A percentile compares a stretch with the other conserved stretches of the same genome.
Conservation (phyloP, 2,329 filamentous ascomycete species). For the Chaetothyriales sp. region DNA sequence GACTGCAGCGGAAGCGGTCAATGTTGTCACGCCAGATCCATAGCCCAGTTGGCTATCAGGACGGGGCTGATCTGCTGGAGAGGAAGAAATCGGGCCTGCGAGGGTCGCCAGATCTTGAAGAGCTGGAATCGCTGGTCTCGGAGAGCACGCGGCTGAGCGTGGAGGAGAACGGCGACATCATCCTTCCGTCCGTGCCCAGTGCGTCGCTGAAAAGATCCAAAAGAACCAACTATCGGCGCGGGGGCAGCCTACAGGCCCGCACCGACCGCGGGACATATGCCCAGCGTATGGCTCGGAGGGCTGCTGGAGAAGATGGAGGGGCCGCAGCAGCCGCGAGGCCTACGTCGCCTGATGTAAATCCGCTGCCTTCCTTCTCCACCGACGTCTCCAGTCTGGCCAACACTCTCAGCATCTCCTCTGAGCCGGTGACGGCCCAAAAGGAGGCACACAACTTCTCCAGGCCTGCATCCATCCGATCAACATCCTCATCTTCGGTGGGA, state of each 20-base stretch:
- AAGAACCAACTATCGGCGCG: conserved; percentile 76
- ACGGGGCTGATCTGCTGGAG: conserved; percentile 68
- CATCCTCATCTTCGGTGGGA: conserved; percentile 2
- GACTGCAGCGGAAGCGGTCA: conserved; percentile 74
- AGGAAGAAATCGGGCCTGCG: conserved; percentile 51
- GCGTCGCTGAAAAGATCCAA: conserved; percentile 78
- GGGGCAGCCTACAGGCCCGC: conserved; percentile 54
- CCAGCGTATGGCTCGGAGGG: conserved; percentile 48
- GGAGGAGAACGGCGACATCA: conserved; percentile 46
- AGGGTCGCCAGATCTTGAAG: conserved; percentile 42
- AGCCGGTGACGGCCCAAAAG: conserved; percentile 1
- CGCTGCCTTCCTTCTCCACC: conserved; percentile 20
- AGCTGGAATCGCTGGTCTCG: conserved; percentile 67
- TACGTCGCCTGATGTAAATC: conserved; percentile 18
- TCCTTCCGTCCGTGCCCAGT: conserved; percentile 60
- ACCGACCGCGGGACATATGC: conserved; percentile 62
- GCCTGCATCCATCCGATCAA: conserved; percentile 9
- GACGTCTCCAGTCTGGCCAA: conserved; percentile 30
- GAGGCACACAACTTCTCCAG: conserved; percentile 17
- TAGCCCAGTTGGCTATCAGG: conserved; percentile 56
- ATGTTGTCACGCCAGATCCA: conserved; percentile 91
- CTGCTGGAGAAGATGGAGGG: conserved; percentile 18
- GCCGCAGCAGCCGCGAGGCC: conserved; percentile 6
- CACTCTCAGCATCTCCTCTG: conserved; percentile 26
- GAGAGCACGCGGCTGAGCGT: conserved; percentile 45